These are phyloP conservation scores for Arabidopsis suecica DNA, from an alignment of 345 rosid genomes.

Conservation along the genomic window DNA sequence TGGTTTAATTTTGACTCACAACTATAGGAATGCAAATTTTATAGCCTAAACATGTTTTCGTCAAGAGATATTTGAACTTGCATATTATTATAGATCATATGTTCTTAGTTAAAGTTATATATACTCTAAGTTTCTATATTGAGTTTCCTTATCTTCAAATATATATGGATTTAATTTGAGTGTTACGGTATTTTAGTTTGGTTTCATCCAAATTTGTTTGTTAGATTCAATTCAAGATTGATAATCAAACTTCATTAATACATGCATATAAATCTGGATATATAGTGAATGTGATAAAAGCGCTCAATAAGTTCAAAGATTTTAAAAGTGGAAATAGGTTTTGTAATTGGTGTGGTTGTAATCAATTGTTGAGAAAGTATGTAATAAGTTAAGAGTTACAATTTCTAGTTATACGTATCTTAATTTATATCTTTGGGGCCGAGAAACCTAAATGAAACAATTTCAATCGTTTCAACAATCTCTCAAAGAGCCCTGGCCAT, in stretches of 20 bases:
- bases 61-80: neutral
- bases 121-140: neutral
- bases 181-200: neutral
- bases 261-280: neutral
- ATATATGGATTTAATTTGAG: neutral
- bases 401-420: neutral
- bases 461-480: neutral
- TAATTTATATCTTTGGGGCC: neutral
- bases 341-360: neutral
- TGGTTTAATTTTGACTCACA: neutral
- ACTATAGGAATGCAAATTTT: conserved; percentile 3
- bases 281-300: neutral
- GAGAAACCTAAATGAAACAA: neutral
- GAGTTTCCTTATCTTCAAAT: neutral
- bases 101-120: neutral
- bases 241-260: conserved; percentile 3
- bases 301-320: neutral
- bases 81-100: neutral
- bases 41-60: neutral
- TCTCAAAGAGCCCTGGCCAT: neutral
- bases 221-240: neutral
- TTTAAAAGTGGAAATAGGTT: neutral
- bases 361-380: neutral
- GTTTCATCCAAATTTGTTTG: neutral
- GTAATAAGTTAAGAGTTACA: conserved; percentile 6